Evolutionary conservation across 108 stramenopile genomes (phyloP).

Genomic region (Conticribra weissflogii): DNA sequence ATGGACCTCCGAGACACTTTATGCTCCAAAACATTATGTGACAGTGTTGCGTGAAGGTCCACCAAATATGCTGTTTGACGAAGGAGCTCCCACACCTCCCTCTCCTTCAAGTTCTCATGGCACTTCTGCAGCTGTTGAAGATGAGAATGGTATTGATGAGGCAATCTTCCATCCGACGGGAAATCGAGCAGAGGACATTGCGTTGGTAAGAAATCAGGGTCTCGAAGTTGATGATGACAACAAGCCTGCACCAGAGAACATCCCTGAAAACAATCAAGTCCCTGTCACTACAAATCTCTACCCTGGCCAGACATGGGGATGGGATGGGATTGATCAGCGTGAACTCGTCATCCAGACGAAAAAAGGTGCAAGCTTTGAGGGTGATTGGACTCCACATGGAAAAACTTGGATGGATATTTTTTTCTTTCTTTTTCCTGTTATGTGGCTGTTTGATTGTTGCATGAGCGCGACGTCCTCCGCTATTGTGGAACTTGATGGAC

Average conservation of each 20-base stretch:
- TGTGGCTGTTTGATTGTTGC: background rate
- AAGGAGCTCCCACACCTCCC: no score
- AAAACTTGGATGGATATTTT: background rate
- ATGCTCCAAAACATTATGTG: no score
- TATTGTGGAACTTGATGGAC: background rate
- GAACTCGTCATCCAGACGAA: background rate
- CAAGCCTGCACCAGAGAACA: slow-evolving; percentile 9
- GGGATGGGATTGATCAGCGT: no score
- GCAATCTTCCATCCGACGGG: background rate
- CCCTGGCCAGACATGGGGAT: no score
- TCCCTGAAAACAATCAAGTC: background rate
- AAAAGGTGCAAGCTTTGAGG: background rate
- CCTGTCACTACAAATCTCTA: background rate
- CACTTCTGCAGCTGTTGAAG: background rate
- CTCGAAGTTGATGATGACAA: slow-evolving; percentile 16
- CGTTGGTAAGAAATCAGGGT: background rate
- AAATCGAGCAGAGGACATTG: slow-evolving; percentile 17
- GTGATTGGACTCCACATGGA: background rate
- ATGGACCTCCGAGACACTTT: no score
- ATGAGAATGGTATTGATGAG: background rate
- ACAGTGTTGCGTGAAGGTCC: no score
- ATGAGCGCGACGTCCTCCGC: background rate
- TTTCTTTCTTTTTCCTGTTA: background rate
- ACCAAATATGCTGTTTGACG: no score
- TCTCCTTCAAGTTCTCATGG: background rate